These are phyloP conservation scores for Prunus yedoensis DNA, from an alignment of 331 rosid species.

Conservation along the genomic window DNA sequence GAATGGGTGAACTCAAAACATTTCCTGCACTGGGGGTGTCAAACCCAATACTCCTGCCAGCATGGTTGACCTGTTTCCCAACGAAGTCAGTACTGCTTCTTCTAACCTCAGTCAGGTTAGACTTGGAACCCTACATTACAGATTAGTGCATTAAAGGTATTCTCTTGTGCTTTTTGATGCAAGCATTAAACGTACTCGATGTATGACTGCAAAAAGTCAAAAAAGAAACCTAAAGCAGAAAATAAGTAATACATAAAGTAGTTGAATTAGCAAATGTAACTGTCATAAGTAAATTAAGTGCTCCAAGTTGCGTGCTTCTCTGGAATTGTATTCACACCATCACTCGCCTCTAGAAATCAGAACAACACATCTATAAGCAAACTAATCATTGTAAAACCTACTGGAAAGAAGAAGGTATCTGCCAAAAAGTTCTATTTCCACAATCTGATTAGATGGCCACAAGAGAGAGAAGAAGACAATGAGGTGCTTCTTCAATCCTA, in stretches of 20 bases:
- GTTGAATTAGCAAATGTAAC: not conserved
- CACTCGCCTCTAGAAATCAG: not conserved
- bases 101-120: slow-evolving; percentile 36
- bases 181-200: not conserved
- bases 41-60: slow-evolving; percentile 29
- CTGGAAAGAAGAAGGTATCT: not conserved
- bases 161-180: not conserved
- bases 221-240: not conserved
- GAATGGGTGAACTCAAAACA: slow-evolving; percentile 56
- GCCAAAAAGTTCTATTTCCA: not conserved
- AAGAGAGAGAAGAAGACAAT: not conserved
- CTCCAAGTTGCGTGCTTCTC: not conserved
- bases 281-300: not conserved
- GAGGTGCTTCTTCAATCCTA: not conserved
- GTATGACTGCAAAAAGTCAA: not conserved
- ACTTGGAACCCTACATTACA: slow-evolving; percentile 28
- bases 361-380: not conserved
- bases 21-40: slow-evolving; percentile 24
- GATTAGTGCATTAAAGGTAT: not conserved
- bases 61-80: slow-evolving; percentile 32
- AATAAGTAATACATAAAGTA: not conserved
- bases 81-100: slow-evolving; percentile 15
- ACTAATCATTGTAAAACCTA: not conserved
- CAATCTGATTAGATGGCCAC: not conserved
- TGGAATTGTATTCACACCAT: not conserved